Base-by-base conservation (phyloP, 768 basidiomycete species). In the Lactarius indigo region DNA sequence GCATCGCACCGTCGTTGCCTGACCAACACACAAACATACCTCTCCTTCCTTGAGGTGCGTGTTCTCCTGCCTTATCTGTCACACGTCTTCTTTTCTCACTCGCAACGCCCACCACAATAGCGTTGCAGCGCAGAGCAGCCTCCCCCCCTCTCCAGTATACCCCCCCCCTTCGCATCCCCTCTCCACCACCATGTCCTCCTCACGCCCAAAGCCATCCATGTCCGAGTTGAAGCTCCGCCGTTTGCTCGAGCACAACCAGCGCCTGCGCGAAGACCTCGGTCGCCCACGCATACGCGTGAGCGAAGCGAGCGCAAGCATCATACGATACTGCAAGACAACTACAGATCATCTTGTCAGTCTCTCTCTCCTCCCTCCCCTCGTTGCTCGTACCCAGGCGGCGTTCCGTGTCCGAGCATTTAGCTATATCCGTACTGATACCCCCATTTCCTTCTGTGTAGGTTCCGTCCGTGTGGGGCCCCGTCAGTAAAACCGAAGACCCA, bases 391-490 rank as follows among this genome's bases (percentile, higher is more conserved):
- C 18, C 37, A 31, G 31, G n/a, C 7, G 15, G 31, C 26, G 13
- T 15, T 20, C 30, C 42, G 5, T 30, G 23, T 35, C 42, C 17
- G 13, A 20, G 39, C 31, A 10, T 50, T 50, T 50, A 50, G 17
- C 30, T 61, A 44, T 47, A 69, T 66, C 41, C 72, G 73, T 60
- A 73, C 70, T 42, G 69, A 67, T 59, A 6, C 31, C 8, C 3
- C 13, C n/a, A n/a, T 4, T 47, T 42, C 66, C 52, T 59, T 64
- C 41, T 61, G 33, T 72, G 28, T 73, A 95, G 91, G 90, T 96
- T 58, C 95, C 96, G 30, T 94, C 92, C 23, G 93, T 99, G 1
- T 99, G 97, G 97, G 97, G 97, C 12, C 89, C 92, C 28, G 88
- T 96, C n/a, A 87, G 87, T 70, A 92, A 91, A 74, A 87, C 86